phyloP scores from a whole-genome alignment of 2,329 filamentous ascomycete species.

The Colletotrichum liaoningense region DNA sequence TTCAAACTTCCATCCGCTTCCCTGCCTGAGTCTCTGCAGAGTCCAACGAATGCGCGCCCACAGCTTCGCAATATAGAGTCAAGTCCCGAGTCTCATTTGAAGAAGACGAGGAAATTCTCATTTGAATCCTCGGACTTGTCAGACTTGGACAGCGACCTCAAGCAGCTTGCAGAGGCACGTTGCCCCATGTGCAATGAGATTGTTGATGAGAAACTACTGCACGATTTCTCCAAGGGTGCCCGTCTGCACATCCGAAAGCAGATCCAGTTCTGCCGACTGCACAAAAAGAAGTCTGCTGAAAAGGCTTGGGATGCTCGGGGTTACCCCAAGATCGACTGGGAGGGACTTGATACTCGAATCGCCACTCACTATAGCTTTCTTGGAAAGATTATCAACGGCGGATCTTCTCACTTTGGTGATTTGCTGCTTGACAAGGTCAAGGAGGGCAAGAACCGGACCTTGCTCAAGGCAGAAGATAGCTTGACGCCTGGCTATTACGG shows the following conservation, averaged over 20 bases:
- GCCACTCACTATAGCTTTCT: conserved; percentile 65
- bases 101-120: conserved; percentile 13
- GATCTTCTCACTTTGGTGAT: conserved; percentile 70
- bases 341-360: conserved; percentile 68
- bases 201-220: conserved; percentile 67
- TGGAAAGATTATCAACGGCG: conserved; percentile 68
- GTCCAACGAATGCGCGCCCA: conserved; percentile 4
- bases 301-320: conserved; percentile 60
- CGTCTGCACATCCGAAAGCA: conserved; percentile 69
- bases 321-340: conserved; percentile 82
- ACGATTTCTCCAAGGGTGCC: conserved; percentile 59
- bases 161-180: conserved; percentile 32
- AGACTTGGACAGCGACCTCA: conserved; percentile 9
- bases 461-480: conserved; percentile 67
- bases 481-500: conserved; percentile 88
- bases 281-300: conserved; percentile 67
- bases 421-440: conserved; percentile 66
- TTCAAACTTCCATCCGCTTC: conserved; percentile 13
- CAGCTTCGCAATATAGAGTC: not conserved
- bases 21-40: conserved; percentile 6
- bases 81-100: not conserved
- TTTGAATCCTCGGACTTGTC: conserved; percentile 22
- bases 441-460: conserved; percentile 68
- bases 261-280: conserved; percentile 71
- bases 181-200: conserved; percentile 77